A percentile compares a stretch with the other conserved stretches of the same genome.
phyloP scores from a whole-genome alignment of 139 green algal species.

The Coelastrella sp. region DNA sequence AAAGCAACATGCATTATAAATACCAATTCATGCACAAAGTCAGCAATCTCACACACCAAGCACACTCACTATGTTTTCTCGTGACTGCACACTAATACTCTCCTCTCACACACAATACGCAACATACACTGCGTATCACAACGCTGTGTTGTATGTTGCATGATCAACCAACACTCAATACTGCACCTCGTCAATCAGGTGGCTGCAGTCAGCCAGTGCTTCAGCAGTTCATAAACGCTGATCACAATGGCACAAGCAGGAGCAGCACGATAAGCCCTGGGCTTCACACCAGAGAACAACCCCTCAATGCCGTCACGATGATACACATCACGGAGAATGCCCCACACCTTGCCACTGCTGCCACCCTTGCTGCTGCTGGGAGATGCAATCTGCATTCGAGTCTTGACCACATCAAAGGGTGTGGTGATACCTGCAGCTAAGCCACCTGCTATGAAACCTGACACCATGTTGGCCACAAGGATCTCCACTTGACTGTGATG shows the following conservation, averaged over 20 bases:
- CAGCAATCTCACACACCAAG: too few species aligned
- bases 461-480: slow-evolving; percentile 70
- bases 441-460: slow-evolving; percentile 70
- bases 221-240: slow-evolving; percentile 88
- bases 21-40: too few species aligned
- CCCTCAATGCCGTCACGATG: slow-evolving; percentile 67
- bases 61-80: too few species aligned
- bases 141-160: too few species aligned
- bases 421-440: slow-evolving; percentile 89
- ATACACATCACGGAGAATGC: slow-evolving; percentile 64
- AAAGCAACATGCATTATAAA: too few species aligned
- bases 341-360: slow-evolving; percentile 24
- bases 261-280: slow-evolving; percentile 76
- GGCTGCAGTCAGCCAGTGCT: slow-evolving; percentile 59
- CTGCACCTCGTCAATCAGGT: too few species aligned
- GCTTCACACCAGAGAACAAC: slow-evolving; percentile 84
- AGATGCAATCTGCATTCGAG: slow-evolving; percentile 75
- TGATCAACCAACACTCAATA: not conserved
- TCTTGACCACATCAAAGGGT: slow-evolving; percentile 98
- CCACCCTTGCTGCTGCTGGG: not conserved
- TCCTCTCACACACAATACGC: too few species aligned
- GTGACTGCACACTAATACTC: too few species aligned
- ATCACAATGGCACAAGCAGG: slow-evolving; percentile 95
- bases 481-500: slow-evolving; percentile 58
- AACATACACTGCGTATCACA: too few species aligned